phyloP scores from a whole-genome alignment of 2,329 filamentous ascomycete genomes.

The Cercospora zeae-maydis region DNA sequence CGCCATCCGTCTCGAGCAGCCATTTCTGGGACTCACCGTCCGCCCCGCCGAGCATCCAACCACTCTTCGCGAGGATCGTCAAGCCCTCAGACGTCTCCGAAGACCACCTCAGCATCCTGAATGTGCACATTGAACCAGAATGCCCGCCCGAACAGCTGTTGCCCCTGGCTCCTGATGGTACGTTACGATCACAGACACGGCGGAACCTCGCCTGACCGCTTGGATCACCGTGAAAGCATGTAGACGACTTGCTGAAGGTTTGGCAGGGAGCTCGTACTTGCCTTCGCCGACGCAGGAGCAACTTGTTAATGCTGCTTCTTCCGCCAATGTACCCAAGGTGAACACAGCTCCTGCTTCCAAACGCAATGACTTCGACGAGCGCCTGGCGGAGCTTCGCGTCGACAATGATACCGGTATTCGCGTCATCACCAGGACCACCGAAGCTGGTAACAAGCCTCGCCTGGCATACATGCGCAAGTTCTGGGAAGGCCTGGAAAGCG shows the following conservation, averaged over 20 bases:
- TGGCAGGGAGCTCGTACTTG: conserved; percentile 34
- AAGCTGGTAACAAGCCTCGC: conserved; percentile 45
- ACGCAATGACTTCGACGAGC: conserved; percentile 48
- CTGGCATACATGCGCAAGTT: conserved; percentile 58
- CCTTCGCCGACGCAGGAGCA: conserved; percentile 33
- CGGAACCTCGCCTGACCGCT: background rate
- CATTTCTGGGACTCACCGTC: conserved; percentile 20
- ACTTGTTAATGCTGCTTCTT: conserved; percentile 32
- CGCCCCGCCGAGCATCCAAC: conserved; percentile 40
- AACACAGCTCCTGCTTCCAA: conserved; percentile 50
- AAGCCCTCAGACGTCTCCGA: conserved; percentile 43
- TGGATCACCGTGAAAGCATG: background rate
- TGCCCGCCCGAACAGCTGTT: conserved; percentile 43
- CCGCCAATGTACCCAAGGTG: conserved; percentile 30
- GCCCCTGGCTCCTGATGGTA: conserved; percentile 32
- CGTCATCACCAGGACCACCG: conserved; percentile 51
- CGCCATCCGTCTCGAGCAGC: background rate
- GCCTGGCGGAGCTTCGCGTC: conserved; percentile 51
- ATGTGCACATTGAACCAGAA: conserved; percentile 40
- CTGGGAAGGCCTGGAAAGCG: conserved; percentile 56
- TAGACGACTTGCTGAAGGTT: background rate
- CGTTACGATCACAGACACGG: background rate
- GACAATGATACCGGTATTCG: conserved; percentile 58
- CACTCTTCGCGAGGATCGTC: conserved; percentile 43
- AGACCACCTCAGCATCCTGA: conserved; percentile 42